Evolutionary conservation across 2,329 filamentous ascomycete species (phyloP), one percentile per base, ranked within the genome.

Genomic region (Calonectria leucothoes): DNA sequence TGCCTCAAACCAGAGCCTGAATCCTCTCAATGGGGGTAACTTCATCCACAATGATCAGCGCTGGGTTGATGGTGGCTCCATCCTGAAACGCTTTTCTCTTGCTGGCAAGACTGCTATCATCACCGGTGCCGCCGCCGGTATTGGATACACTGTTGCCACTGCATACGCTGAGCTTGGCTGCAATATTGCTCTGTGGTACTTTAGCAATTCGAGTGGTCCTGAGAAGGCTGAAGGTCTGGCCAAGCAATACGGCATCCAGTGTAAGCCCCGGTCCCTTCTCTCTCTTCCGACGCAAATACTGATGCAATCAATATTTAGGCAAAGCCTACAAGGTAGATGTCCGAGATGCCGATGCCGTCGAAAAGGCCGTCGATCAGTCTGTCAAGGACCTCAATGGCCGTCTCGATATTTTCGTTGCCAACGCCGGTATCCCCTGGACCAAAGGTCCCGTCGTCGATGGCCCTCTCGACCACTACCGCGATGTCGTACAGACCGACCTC

Each of bases 401-500:
- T 7, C 89, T 95, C 23, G 94, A 95, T 79, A 89, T 95, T 76
- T 94, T 95, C 78, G 90, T 95, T 63, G 94, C 94, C 76, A 95
- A 96, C 80, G 91, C 92, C 17, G 93, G 93, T 51, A 91, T 95
- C 66, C 89, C 92, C 1, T 95, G 93, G 93, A 93, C 89, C 2
- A 87, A 94, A 74, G 93, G 92, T 0, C 83, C 91, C 11, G 90
- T 93, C 82, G 86, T 94, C 31, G 91, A 94, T 72, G 93, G 91
- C 23, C 86, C 90, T 10, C 81, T 93, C n/a, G 88, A 90, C 15
- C 89, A 92, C 80, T 94, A 94, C 86, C 88, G 88, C 57, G 89
- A 91, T 67, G 92, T 95, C 23, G 86, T 95, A 69, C 85, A 87
- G 66, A 93, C 92, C 29, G 93, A 96, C 82, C 83, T 95, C 17